These are phyloP conservation scores for Avena eriantha DNA, from an alignment of 176 grass and related monocot genomes.

Conservation along the genomic window DNA sequence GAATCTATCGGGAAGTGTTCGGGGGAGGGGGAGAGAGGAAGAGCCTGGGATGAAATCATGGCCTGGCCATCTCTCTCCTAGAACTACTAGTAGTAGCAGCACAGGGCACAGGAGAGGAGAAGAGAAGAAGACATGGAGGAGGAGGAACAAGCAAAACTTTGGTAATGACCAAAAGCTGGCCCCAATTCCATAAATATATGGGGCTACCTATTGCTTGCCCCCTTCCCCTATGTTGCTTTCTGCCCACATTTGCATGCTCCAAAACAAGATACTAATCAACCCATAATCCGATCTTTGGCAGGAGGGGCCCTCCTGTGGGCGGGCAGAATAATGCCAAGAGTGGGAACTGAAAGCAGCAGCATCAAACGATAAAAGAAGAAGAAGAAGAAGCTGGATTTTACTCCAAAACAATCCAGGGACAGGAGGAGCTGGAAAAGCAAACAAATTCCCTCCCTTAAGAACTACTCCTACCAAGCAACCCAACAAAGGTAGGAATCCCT, in stretches of 20 bases:
- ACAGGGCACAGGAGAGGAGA: neutral
- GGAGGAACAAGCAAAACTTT: slow-evolving; percentile 44
- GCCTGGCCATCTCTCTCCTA: slow-evolving; percentile 30
- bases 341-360: slow-evolving; percentile 43
- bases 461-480: neutral
- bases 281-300: slow-evolving; percentile 54
- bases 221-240: slow-evolving; percentile 53
- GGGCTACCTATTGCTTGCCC: slow-evolving; percentile 20
- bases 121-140: neutral
- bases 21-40: neutral
- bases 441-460: neutral
- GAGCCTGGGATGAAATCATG: slow-evolving; percentile 42
- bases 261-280: slow-evolving; percentile 51
- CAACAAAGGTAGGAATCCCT: slow-evolving; percentile 37
- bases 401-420: slow-evolving; percentile 22
- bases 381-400: slow-evolving; percentile 34
- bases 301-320: neutral
- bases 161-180: slow-evolving; percentile 49
- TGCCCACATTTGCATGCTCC: slow-evolving; percentile 52
- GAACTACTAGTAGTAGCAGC: neutral
- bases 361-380: slow-evolving; percentile 30
- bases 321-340: slow-evolving; percentile 45
- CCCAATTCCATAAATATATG: slow-evolving; percentile 49
- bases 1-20: slow-evolving; percentile 74
- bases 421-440: neutral